Evolutionary conservation across 2,329 filamentous ascomycete genomes (phyloP), one percentile per base, ranked within the genome.

Genomic region (Cadophora luteo-olivacea): DNA sequence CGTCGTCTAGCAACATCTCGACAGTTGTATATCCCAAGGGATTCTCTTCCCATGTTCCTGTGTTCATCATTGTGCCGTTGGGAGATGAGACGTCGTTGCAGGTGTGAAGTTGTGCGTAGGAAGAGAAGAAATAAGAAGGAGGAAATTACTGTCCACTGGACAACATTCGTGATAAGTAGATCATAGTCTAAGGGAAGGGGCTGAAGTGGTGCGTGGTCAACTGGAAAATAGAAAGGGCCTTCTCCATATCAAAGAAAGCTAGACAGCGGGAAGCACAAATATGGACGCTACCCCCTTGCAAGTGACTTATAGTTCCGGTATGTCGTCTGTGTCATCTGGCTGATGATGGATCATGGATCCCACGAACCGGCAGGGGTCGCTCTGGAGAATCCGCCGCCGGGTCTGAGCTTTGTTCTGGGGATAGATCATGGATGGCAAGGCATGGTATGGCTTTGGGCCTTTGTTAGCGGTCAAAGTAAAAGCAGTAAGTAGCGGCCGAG

Each of bases 1-100:
- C 78, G 69, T 86, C 85, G 73, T 87, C 84, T 65, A 86, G 73
- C 61, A 85, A 80, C 61, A 79, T 78, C 68, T 85, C 83, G 70
- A 78, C 73, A 16, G 78, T 79, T 12, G 79, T 72, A 67, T 81
- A 84, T 22, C 71, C 75, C 68, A 74, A 61, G 33, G 70, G 60
- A 55, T 70, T 70, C 38, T 49, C 67, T 38, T 69, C 71, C 69
- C 73, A 77, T 25, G 61, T 65, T 49, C 68, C 67, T 29, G 74
- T 68, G 65, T 76, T 79, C 72, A 76, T 77, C 68, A 66, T 74
- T 24, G 55, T 72, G 54, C 63, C 48, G 62, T 14, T 58, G 54
- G 41, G 36, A 67, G 16, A 2, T 51, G 57, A 9, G 14, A 49
- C 12, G 32, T 38, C 45, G 45, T 60, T 33, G 36, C 65, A 61